Conservation (phyloP, 75 land plant species). For the Pseudotsuga menziesii region DNA sequence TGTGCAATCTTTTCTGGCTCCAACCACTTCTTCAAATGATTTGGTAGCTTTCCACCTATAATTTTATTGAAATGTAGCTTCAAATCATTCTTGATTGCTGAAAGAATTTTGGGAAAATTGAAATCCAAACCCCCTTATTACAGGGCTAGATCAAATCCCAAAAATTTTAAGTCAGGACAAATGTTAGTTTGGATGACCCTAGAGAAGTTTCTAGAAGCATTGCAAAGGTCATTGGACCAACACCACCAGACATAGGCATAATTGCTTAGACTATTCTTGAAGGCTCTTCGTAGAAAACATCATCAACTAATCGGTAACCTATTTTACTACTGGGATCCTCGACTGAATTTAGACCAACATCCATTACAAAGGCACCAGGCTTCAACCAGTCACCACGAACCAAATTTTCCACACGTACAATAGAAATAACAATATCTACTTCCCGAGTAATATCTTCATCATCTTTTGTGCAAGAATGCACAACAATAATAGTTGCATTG, state of each 20-base stretch:
- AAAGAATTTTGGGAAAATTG: too few relatives aligned
- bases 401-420: conserved; percentile 64
- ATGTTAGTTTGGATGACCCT: conserved; percentile 61
- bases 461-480: conserved; percentile 56
- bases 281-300: conserved; percentile 86
- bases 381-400: conserved; percentile 73
- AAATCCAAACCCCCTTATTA: too few relatives aligned
- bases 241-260: too few relatives aligned
- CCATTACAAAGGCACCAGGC: conserved; percentile 87
- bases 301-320: conserved; percentile 76
- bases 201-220: too few relatives aligned
- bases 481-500: conserved; percentile 69
- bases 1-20: conserved; percentile 95
- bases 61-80: too few relatives aligned
- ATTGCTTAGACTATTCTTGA: too few relatives aligned
- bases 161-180: too few relatives aligned
- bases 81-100: too few relatives aligned
- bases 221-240: too few relatives aligned
- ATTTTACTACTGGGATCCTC: conserved; percentile 61
- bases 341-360: conserved; percentile 81
- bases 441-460: conserved; percentile 58
- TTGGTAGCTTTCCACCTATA: too few relatives aligned
- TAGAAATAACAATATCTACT: conserved; percentile 76
- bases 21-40: conserved; percentile 91
- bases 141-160: too few relatives aligned